phyloP scores from a whole-genome alignment of 2,329 filamentous ascomycete genomes.

The Drechmeria coniospora region DNA sequence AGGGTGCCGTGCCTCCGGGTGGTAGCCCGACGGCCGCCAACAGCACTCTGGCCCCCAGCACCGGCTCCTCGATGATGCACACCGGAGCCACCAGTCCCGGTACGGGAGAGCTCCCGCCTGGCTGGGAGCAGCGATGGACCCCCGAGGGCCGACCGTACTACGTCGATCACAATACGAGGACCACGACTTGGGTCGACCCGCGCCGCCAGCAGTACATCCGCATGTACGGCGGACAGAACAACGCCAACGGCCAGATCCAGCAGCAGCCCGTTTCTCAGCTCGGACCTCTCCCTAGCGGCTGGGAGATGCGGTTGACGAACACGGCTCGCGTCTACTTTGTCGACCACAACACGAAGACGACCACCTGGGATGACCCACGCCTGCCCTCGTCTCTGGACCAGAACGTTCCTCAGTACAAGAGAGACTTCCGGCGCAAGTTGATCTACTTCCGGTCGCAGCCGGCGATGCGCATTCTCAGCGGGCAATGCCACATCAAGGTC shows the following conservation, averaged over 20 bases:
- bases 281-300: conserved; percentile 86
- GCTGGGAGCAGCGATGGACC: conserved; percentile 93
- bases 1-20: conserved; percentile 27
- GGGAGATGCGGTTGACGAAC: conserved; percentile 99
- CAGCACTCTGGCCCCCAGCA: conserved; percentile 17
- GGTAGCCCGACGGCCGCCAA: conserved; percentile 8
- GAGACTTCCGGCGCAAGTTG: conserved; percentile 92
- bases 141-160: conserved; percentile 93
- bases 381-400: conserved; percentile 92
- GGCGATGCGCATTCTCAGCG: conserved; percentile 83
- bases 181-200: conserved; percentile 96
- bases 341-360: conserved; percentile 98
- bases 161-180: conserved; percentile 95
- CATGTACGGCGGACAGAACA: conserved; percentile 86
- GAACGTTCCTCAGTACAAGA: conserved; percentile 98
- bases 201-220: conserved; percentile 94
- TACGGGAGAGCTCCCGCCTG: conserved; percentile 82
- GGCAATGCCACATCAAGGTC: conserved; percentile 97
- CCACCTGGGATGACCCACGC: conserved; percentile 95
- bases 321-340: conserved; percentile 97
- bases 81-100: conserved; percentile 86
- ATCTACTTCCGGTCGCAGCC: conserved; percentile 99
- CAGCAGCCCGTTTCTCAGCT: conserved; percentile 96
- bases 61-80: conserved; percentile 72
- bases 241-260: conserved; percentile 74